These are phyloP conservation scores for Colletotrichum liaoningense DNA, from an alignment of 2,329 filamentous ascomycete species.

Conservation along the genomic window DNA sequence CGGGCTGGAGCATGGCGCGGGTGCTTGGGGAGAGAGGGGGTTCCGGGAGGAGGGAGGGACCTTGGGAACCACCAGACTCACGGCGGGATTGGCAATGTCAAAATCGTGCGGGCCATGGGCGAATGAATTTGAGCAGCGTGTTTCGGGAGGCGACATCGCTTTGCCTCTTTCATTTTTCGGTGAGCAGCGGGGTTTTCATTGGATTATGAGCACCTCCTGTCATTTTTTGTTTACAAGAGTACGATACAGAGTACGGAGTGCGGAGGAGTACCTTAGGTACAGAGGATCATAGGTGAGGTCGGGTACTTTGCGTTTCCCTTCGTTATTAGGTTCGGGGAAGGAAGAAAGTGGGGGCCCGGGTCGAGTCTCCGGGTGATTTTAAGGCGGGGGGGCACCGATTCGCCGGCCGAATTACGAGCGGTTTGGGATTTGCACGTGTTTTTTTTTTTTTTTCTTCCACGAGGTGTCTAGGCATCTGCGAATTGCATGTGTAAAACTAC, in stretches of 20 bases:
- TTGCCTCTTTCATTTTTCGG: background rate
- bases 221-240: background rate
- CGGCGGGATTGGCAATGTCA: too few species aligned
- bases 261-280: too few species aligned
- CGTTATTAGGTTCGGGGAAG: background rate
- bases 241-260: background rate
- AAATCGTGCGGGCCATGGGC: too few species aligned
- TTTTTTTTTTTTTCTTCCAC: background rate
- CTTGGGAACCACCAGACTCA: too few species aligned
- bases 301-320: background rate
- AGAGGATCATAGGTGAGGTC: too few species aligned
- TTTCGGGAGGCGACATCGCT: too few species aligned
- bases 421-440: background rate
- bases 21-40: too few species aligned
- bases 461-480: background rate
- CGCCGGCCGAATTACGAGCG: background rate
- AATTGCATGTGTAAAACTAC: background rate
- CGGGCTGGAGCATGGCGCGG: too few species aligned
- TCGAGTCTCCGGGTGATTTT: background rate
- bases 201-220: background rate
- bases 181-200: background rate
- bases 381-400: background rate
- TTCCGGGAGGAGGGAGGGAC: too few species aligned
- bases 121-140: too few species aligned
- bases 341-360: background rate